Conservation (phyloP, 176 grass and related monocot genomes). For the Avena insularis region DNA sequence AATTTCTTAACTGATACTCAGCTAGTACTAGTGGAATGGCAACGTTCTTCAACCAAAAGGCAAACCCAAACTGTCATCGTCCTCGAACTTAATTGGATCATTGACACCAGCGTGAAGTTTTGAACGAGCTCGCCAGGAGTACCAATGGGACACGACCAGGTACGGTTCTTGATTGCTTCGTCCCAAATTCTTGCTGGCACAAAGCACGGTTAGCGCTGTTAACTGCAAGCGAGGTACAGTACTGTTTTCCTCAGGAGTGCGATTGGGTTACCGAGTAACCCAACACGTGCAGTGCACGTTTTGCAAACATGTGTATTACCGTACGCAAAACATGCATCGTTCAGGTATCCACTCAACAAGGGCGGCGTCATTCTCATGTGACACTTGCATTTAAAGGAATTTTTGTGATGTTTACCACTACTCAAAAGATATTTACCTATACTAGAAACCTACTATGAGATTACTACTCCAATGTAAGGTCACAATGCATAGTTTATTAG, state of each 20-base stretch:
- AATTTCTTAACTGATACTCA: not conserved
- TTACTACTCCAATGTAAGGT: too few relatives aligned
- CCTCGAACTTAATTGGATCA: not conserved
- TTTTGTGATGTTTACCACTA: too few relatives aligned
- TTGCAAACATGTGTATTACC: not conserved
- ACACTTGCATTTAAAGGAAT: not conserved
- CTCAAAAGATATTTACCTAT: too few relatives aligned
- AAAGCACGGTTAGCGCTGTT: conserved; percentile 5
- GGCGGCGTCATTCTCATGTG: not conserved
- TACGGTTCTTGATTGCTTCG: conserved; percentile 1
- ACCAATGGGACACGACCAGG: not conserved
- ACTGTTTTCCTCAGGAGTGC: not conserved
- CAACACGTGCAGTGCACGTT: not conserved
- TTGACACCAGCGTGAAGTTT: not conserved
- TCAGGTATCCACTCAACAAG: not conserved
- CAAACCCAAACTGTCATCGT: not conserved
- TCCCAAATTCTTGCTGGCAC: not conserved
- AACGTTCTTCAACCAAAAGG: conserved; percentile 22
- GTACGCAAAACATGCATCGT: not conserved
- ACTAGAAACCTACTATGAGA: too few relatives aligned
- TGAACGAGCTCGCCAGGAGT: not conserved
- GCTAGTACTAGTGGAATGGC: not conserved
- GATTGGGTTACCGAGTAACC: not conserved
- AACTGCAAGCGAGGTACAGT: not conserved
- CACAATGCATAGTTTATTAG: too few relatives aligned